Percentiles rank a stretch among this genome's conserved stretches.
These are phyloP conservation scores for Tilletia walkeri DNA, from an alignment of 1,284 basidiomycete species.

Conservation along the genomic window DNA sequence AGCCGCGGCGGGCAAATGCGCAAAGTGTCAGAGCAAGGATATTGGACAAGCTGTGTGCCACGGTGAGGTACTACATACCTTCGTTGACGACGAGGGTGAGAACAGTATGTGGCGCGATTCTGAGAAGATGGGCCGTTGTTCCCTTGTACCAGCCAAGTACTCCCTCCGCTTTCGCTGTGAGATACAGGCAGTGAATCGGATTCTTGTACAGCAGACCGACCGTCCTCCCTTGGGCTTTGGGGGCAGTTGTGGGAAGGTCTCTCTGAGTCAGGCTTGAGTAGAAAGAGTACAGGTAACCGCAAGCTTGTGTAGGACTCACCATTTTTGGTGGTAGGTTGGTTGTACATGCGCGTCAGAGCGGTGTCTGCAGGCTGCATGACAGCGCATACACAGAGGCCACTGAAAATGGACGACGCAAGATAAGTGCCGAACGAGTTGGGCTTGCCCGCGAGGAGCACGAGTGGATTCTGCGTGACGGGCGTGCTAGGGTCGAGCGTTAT, in stretches of 20 bases:
- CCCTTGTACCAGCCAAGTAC: slow-evolving; percentile 65
- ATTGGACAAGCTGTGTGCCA: neutral
- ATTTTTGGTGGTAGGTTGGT: slow-evolving; percentile 62
- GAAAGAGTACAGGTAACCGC: slow-evolving; percentile 66
- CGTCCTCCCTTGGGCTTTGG: neutral
- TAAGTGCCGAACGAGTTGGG: slow-evolving; percentile 80
- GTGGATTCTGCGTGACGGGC: slow-evolving; percentile 54
- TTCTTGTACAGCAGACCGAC: slow-evolving; percentile 59
- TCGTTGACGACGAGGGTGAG: slow-evolving; percentile 48
- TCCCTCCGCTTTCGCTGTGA: slow-evolving; percentile 87
- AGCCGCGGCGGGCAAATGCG: neutral
- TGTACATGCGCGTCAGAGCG: slow-evolving; percentile 90
- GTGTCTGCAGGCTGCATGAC: slow-evolving; percentile 60
- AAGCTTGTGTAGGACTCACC: slow-evolving; percentile 70
- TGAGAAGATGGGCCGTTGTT: slow-evolving; percentile 51
- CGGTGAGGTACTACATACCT: slow-evolving; percentile 10
- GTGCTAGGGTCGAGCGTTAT: slow-evolving; percentile 40
- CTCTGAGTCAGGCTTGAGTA: no score
- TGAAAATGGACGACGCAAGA: slow-evolving; percentile 80
- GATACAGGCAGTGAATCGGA: slow-evolving; percentile 93
- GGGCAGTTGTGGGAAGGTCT: no score
- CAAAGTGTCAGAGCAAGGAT: neutral
- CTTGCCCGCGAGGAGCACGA: slow-evolving; percentile 42
- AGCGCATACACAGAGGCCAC: slow-evolving; percentile 75
- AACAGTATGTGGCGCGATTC: slow-evolving; percentile 53